These are phyloP conservation scores for Blastobotrys arbuscula DNA, from an alignment of 1,139 yeast genomes.

Conservation along the genomic window DNA sequence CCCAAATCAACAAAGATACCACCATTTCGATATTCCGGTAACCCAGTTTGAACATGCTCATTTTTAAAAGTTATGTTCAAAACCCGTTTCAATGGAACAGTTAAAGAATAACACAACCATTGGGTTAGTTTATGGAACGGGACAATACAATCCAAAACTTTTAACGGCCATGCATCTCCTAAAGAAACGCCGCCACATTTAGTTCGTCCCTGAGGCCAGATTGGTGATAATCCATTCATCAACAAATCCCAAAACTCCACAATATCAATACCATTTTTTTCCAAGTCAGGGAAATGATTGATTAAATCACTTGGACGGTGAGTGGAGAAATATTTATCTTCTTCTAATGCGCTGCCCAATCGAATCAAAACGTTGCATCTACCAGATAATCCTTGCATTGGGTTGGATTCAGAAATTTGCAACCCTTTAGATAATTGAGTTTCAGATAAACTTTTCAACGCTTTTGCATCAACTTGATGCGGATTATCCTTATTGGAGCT, in stretches of 20 bases:
- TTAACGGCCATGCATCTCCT: conserved; percentile 55
- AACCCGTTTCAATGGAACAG: conserved; percentile 45
- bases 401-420: conserved; percentile 43
- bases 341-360: conserved; percentile 42
- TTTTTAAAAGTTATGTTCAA: conserved; percentile 40
- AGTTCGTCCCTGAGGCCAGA: conserved; percentile 57
- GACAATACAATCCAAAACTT: conserved; percentile 37
- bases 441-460: conserved; percentile 30
- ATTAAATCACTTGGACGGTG: conserved; percentile 52
- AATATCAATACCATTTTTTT: conserved; percentile 33
- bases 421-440: conserved; percentile 35
- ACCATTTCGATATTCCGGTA: conserved; percentile 61
- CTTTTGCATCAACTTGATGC: conserved; percentile 41
- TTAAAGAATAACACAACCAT: conserved; percentile 55
- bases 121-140: conserved; percentile 60
- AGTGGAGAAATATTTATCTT: conserved; percentile 38
- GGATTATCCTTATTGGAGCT: conserved; percentile 34
- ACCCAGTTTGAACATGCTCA: conserved; percentile 47
- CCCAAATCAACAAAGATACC: conserved; percentile 53
- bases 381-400: conserved; percentile 49
- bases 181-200: conserved; percentile 43
- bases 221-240: conserved; percentile 47
- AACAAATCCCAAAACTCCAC: conserved; percentile 46
- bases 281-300: conserved; percentile 36
- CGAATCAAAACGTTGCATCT: conserved; percentile 41